Evolutionary conservation across 1,284 basidiomycete species (phyloP), one percentile per base, ranked within the genome.

Genomic region (Volvariella volvacea): DNA sequence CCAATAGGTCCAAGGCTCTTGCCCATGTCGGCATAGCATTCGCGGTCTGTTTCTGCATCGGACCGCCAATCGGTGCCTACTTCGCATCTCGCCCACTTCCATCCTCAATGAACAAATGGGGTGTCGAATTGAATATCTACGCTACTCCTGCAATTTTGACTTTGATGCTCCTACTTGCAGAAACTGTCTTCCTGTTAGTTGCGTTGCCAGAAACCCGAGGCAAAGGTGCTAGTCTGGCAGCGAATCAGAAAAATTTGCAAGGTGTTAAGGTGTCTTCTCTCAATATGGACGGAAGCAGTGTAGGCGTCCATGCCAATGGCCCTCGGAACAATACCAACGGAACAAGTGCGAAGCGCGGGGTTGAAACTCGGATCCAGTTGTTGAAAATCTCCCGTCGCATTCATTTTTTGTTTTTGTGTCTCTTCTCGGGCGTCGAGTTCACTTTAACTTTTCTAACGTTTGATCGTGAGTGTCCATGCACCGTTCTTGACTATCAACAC

Each of bases 1-100:
- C 74, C 12, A 85, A 83, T 39, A 81, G 92, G 19, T 84, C 88
- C 3, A 86, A 79, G 58, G 83, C 88, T 4, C 78, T 96, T n/a
- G 88, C 92, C 0, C 77, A 93, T 49, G 86, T 96, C 39, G 92
- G 93, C 14, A 89, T 95, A 43, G 92, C 93, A 1, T 96, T 96
- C 57, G 88, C 90, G 6, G 83, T 95, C 41, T 92, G 90, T 60
- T 95, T 95, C 67, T 79, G 86, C 65, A 83, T 88, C 41, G 88
- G 88, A 15, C 87, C 85, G 46, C 87, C 88, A 22, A 86, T 89
- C 48, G 86, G 86, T 36, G 88, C 85, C 6, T 88, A 88, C 60
- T 88, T 89, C 62, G 86, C 86, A 9, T 78, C 84, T 33, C 67
- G 71, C 17, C 78, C 83, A n/a, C 63, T 83, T 22, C 79, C 83